Evolutionary conservation across 805 yeast species (phyloP).

Genomic region (Ogataea salicorniae): DNA sequence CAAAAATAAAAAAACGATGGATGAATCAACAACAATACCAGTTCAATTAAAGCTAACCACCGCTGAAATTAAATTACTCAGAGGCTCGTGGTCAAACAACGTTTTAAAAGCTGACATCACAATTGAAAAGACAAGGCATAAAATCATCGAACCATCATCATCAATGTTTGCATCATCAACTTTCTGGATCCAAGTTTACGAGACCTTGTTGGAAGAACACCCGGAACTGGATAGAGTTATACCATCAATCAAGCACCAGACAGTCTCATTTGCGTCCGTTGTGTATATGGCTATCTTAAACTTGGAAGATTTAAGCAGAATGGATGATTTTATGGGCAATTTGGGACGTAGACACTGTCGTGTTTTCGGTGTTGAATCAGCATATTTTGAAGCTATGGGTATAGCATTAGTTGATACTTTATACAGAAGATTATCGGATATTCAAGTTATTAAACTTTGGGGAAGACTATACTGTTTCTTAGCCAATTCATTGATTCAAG

Average conservation of each 20-base stretch:
- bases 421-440: constrained; percentile 40
- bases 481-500: constrained; percentile 25
- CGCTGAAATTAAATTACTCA: constrained; percentile 9
- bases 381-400: constrained; percentile 61
- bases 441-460: constrained; percentile 22
- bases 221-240: constrained; percentile 50
- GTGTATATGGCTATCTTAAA: constrained; percentile 54
- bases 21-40: neutral
- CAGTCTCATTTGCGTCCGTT: constrained; percentile 66
- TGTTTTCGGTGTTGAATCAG: constrained; percentile 56
- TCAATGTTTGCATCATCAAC: constrained; percentile 44
- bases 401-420: constrained; percentile 55
- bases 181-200: constrained; percentile 65
- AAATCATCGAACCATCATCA: constrained; percentile 11
- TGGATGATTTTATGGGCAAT: constrained; percentile 49
- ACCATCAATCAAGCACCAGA: constrained; percentile 67
- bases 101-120: constrained; percentile 2
- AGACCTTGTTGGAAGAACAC: constrained; percentile 50
- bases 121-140: constrained; percentile 3
- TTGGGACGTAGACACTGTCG: constrained; percentile 67
- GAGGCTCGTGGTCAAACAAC: constrained; percentile 12
- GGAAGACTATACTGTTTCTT: constrained; percentile 26
- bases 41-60: constrained; percentile 7
- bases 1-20: too few relatives aligned
- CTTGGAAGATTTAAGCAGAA: constrained; percentile 45